Base-by-base conservation (phyloP, 208 protist genomes). In the Wallacemonas collosoma region DNA sequence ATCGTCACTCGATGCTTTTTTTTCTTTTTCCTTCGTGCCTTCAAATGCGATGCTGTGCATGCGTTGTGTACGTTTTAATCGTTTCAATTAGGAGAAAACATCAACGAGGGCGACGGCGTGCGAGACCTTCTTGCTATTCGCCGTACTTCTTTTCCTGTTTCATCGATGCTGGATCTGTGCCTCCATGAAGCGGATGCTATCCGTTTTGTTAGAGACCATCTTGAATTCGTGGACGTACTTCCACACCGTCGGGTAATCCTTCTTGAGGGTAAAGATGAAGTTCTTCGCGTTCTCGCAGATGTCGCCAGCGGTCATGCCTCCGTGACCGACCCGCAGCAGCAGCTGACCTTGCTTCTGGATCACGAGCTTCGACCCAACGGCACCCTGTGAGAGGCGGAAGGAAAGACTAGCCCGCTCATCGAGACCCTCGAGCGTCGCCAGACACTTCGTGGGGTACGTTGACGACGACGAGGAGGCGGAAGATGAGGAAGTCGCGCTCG, bases 171-270 rank as follows among this genome's bases (percentile, higher is more conserved):
- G 68, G 64, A 96, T 88, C 3, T 93, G 83, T 15, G 89, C 80
- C 75, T 94, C 87, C 91, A 96, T 94, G 73, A 96, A 96, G 51
- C 91, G 87, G 55, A 96, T 96, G 11, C 81, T 79, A 54, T 93
- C 87, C n/a, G 91, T 96, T n/a, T 68, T 66, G 56, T 82, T 81
- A 1, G 82, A 84, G 39, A 78, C 82, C 69, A 96, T 75, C 68
- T 88, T 82, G 58, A 96, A 90, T 78, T 96, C 91, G 50, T 90
- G 79, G 9, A 96, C 78, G 63, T 91, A 92, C 74, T 87, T 88
- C 79, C 80, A 94, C 68, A 91, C 86, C 14, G 78, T 88, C 17
- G 91, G 91, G 71, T 86, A 94, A 45, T 94, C 86, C 68, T 85
- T 82, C 75, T 93, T 93, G 14, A 96, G 54, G 8, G 80, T 57